Evolutionary conservation across 768 basidiomycete species (phyloP).

Genomic region (Boletus pseudopeckii): DNA sequence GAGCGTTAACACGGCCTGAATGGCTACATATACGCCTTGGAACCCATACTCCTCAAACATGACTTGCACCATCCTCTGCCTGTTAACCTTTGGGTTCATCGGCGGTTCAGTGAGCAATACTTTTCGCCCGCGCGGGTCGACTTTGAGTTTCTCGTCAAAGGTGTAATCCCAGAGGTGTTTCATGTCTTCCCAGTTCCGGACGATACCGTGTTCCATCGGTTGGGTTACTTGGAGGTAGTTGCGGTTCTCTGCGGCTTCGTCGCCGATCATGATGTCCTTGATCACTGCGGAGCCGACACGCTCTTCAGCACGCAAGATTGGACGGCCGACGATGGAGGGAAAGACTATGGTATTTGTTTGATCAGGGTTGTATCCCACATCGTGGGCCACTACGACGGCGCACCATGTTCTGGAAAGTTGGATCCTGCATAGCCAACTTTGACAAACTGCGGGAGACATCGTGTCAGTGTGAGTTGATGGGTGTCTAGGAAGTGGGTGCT

Average conservation of each 20-base stretch:
- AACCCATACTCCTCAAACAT: constrained; percentile 99
- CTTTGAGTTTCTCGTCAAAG: constrained; percentile 89
- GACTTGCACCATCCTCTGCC: constrained; percentile 92
- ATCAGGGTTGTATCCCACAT: background rate
- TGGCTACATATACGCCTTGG: constrained; percentile 93
- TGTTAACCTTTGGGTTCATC: constrained; percentile 95
- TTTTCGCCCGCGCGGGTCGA: constrained; percentile 85
- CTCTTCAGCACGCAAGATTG: constrained; percentile 96
- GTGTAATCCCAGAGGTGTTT: constrained; percentile 98
- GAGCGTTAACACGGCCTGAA: constrained; percentile 96
- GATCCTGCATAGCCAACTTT: constrained; percentile 89
- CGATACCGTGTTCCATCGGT: constrained; percentile 99
- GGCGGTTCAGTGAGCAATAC: constrained; percentile 96
- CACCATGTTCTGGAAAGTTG: constrained; percentile 94
- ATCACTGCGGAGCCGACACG: constrained; percentile 82
- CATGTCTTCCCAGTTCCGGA: constrained; percentile 99
- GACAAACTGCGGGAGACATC: constrained; percentile 61
- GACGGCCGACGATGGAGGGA: constrained; percentile 93
- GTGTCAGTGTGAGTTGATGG: background rate
- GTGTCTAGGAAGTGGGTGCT: constrained; percentile 28
- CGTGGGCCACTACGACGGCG: constrained; percentile 13
- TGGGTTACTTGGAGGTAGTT: constrained; percentile 96
- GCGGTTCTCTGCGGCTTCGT: constrained; percentile 91
- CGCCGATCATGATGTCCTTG: constrained; percentile 98
- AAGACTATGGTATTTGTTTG: constrained; percentile 56